These are phyloP conservation scores for Leccinum olivaceopallidum DNA, from an alignment of 768 basidiomycete genomes.

Conservation along the genomic window DNA sequence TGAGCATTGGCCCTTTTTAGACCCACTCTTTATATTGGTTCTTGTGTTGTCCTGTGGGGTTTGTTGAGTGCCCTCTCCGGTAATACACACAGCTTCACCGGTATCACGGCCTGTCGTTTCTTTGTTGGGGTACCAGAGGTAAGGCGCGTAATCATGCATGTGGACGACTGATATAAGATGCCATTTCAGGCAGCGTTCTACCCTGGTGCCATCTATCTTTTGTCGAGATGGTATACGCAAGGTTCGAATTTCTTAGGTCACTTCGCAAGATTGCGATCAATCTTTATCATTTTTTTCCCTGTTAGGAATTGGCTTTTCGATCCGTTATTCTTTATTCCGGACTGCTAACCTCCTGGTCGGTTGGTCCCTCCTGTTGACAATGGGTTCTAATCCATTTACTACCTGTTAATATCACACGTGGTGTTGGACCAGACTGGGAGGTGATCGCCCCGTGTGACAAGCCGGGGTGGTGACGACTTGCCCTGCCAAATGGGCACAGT, in stretches of 20 bases:
- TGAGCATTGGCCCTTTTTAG: neutral
- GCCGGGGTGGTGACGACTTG: too few relatives aligned
- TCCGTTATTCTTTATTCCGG: neutral
- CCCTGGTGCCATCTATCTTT: conserved; percentile 1
- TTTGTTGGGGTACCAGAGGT: neutral
- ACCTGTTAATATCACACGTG: too few relatives aligned
- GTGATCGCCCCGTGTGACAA: too few relatives aligned
- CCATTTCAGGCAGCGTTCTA: neutral
- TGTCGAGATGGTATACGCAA: conserved; percentile 1
- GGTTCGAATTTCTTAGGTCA: neutral
- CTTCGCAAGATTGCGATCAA: neutral
- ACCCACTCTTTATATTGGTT: neutral
- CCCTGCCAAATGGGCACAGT: too few relatives aligned
- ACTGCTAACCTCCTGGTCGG: neutral
- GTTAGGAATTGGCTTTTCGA: neutral
- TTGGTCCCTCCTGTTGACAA: too few relatives aligned
- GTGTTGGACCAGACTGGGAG: too few relatives aligned
- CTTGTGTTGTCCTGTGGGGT: neutral
- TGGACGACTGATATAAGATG: neutral
- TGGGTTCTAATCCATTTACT: too few relatives aligned
- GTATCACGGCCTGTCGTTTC: neutral
- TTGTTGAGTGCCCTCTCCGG: neutral
- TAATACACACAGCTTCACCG: neutral
- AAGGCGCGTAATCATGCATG: neutral
- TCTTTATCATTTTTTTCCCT: neutral